Conservation (phyloP, 768 basidiomycete species). For the Lentinus tigrinus region DNA sequence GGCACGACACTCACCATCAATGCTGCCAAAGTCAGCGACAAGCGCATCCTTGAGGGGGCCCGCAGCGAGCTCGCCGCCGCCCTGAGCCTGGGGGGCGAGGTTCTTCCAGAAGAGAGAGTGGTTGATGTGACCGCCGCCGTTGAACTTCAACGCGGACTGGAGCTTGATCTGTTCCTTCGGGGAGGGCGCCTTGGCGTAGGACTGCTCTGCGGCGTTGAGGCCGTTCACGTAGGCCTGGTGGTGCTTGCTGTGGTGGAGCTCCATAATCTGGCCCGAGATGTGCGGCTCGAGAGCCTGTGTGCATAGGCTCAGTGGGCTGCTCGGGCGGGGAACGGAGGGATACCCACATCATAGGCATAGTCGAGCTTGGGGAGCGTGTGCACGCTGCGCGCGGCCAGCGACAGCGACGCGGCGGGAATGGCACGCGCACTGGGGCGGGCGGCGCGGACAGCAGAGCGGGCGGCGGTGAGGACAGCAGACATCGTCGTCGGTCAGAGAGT, state of each 20-base stretch:
- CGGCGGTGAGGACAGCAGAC: slow-evolving; percentile 17
- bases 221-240: slow-evolving; percentile 94
- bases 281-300: slow-evolving; percentile 77
- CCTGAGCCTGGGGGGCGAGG: slow-evolving; percentile 68
- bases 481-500: slow-evolving; percentile 2
- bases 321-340: background rate
- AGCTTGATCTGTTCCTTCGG: slow-evolving; percentile 78
- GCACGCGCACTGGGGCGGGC: slow-evolving; percentile 44
- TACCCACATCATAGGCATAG: slow-evolving; percentile 72
- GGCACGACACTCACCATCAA: slow-evolving; percentile 48
- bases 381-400: slow-evolving; percentile 41
- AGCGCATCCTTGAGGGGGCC: slow-evolving; percentile 78
- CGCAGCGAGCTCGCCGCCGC: slow-evolving; percentile 62
- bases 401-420: slow-evolving; percentile 34
- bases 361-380: slow-evolving; percentile 81
- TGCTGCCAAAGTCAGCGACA: slow-evolving; percentile 78
- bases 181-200: slow-evolving; percentile 64
- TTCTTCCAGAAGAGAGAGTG: slow-evolving; percentile 98
- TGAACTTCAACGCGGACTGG: slow-evolving; percentile 93
- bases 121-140: slow-evolving; percentile 97
- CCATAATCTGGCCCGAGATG: slow-evolving; percentile 93
- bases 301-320: background rate
- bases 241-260: slow-evolving; percentile 88
- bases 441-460: slow-evolving; percentile 19
- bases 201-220: slow-evolving; percentile 88